A percentile compares a stretch with the other conserved stretches of the same genome.
These are phyloP conservation scores for Colletotrichum lentis DNA, from an alignment of 2,329 filamentous ascomycete genomes.

Conservation along the genomic window DNA sequence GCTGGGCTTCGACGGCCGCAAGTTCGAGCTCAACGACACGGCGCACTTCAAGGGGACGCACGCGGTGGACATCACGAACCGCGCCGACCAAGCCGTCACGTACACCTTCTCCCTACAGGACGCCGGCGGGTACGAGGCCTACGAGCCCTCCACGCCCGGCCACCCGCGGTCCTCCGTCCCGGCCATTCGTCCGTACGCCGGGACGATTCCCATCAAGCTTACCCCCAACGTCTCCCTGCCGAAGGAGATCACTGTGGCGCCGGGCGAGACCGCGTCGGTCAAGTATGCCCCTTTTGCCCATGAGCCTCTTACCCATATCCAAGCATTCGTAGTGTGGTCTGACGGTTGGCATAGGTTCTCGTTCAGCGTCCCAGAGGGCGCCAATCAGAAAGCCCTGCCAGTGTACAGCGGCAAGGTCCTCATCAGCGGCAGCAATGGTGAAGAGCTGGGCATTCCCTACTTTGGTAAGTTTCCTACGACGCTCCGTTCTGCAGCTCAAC, in stretches of 20 bases:
- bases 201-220: slow-evolving; percentile 36
- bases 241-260: slow-evolving; percentile 38
- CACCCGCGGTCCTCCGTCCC: not conserved
- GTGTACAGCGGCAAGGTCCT: slow-evolving; percentile 48
- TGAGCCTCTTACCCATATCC: no score
- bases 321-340: not conserved
- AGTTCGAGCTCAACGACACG: slow-evolving; percentile 56
- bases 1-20: slow-evolving; percentile 46
- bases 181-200: slow-evolving; percentile 9
- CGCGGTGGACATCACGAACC: slow-evolving; percentile 48
- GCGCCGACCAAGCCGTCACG: slow-evolving; percentile 44
- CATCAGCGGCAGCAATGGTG: slow-evolving; percentile 44
- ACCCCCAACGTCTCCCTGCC: slow-evolving; percentile 35
- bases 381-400: slow-evolving; percentile 43
- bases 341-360: slow-evolving; percentile 38
- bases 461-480: slow-evolving; percentile 37
- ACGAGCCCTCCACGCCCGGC: slow-evolving; percentile 21
- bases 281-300: slow-evolving; percentile 8
- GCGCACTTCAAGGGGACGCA: slow-evolving; percentile 47
- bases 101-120: slow-evolving; percentile 46
- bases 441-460: slow-evolving; percentile 47
- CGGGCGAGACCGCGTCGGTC: slow-evolving; percentile 27
- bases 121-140: slow-evolving; percentile 50
- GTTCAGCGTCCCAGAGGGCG: slow-evolving; percentile 43
- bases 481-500: no score